These are phyloP conservation scores for Avicennia marina DNA, from an alignment of 257 asterid genomes.

Conservation along the genomic window DNA sequence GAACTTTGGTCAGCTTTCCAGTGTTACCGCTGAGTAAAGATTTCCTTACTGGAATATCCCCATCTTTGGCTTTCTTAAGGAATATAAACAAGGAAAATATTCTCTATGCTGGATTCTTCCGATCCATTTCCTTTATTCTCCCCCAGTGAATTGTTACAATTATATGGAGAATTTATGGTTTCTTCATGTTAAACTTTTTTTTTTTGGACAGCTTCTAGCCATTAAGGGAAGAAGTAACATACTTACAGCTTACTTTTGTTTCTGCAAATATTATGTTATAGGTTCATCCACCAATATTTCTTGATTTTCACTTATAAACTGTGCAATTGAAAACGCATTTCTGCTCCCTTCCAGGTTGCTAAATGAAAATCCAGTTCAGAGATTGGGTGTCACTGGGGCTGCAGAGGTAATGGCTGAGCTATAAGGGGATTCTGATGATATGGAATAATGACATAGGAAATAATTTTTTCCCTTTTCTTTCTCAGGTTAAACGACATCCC, in stretches of 20 bases:
- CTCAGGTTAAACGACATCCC: slow-evolving; percentile 72
- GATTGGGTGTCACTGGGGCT: slow-evolving; percentile 91
- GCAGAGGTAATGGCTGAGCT: slow-evolving; percentile 52
- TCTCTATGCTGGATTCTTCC: neutral
- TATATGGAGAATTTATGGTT: neutral
- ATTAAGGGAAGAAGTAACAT: slow-evolving; percentile 5
- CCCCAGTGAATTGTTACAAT: neutral
- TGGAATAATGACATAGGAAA: slow-evolving; percentile 4
- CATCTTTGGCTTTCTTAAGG: neutral
- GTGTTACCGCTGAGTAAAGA: neutral
- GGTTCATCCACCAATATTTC: slow-evolving; percentile 5
- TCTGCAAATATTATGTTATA: neutral
- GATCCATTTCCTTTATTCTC: neutral
- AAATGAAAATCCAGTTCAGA: slow-evolving; percentile 80
- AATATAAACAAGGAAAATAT: neutral
- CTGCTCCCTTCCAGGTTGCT: slow-evolving; percentile 55
- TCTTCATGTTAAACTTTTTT: neutral
- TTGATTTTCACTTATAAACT: neutral
- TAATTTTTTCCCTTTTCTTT: slow-evolving; percentile 16
- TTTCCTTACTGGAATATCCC: neutral
- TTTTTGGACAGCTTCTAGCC: neutral
- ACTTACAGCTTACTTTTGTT: neutral
- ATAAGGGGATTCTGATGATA: slow-evolving; percentile 11
- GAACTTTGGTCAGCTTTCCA: neutral
- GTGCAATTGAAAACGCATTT: slow-evolving; percentile 12